Evolutionary conservation across 2,329 filamentous ascomycete genomes (phyloP), one percentile per base, ranked within the genome.

Genomic region (Phoma herbarum): DNA sequence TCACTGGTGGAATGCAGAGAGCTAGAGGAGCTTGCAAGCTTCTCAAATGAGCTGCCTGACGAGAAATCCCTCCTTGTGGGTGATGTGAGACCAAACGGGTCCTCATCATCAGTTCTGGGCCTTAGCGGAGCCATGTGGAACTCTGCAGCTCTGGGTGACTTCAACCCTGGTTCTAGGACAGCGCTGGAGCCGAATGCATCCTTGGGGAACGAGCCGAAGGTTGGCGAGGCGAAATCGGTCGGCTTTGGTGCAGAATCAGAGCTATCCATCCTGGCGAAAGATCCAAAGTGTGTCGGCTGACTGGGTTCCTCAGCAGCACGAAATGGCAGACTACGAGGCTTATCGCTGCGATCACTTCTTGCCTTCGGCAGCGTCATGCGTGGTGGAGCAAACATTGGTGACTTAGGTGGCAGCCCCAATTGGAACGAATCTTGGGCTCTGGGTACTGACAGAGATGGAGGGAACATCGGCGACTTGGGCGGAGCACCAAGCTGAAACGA

Each of bases 21-120:
- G 25, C 60, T 60, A 18, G 64, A 62, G 14, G 66, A 59, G 26
- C 62, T 60, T 18, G 64, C 49, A 10, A 71, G 45, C 9, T 51
- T 65, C 11, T 69, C 71, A 43, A 76, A 75, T 16, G 67, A 62
- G 53, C 68, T 70, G 1, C 57, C 57, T 18, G 59, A 65, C 22
- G 68, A 64, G 57, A 80, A 82, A 18, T 81, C 80, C 25, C 78
- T 79, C 37, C 75, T 71, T 10, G 75, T 79, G 16, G 77, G 77
- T 39, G 77, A 78, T 26, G 77, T 72, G 14, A 78, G 33, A 5
- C 75, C 76, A 43, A 75, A 78, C 2, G 74, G 71, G 66, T 76
- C 75, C 12, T 74, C 73, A 37, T 76, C 73, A 41, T 63, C 67
- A n/a, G 64, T 45, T 33, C 62, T 68, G 11, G 72, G 73, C 46